Evolutionary conservation across 2,329 filamentous ascomycete species (phyloP), one percentile per base, ranked within the genome.

Genomic region (Hyphodiscus sp.): DNA sequence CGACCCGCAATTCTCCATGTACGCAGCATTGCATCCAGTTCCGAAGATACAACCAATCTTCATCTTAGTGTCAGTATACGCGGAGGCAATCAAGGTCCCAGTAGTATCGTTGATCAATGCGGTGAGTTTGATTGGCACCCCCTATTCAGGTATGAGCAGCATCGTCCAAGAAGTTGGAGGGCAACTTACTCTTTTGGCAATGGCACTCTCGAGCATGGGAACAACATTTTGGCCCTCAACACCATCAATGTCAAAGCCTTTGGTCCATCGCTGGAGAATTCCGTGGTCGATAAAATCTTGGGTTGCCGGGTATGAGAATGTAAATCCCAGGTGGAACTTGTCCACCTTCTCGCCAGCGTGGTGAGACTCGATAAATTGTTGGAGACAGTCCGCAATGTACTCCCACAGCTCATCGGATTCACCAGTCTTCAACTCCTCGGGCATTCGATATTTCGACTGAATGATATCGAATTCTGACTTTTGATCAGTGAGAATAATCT

Each of bases 81-180:
- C 87, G 23, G 92, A 97, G 57, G 94, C 94, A 66, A 99, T 95
- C 65, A 99, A 77, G 30, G 94, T 99, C 65, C 94, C 94, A 18
- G 92, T 97, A 47, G 94, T 99, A 70, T 99, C 94, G 70, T 99
- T 99, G 74, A 97, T 94, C 70, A 99, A 74, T 38, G 94, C 94
- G 20, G 87, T 88, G 53, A 97, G 78, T 74, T 91, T 95, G 74
- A 97, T 95, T 46, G 92, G 92, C 15, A 96, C 86, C 29, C 86
- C 86, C 86, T 91, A 58, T 33, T 23, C 47, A n/a, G 23, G 44
- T 46, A 41, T 63, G 51, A 65, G 63, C n/a, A 46, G 51, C 19
- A 15, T 13, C 26, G 11, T 42, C 50, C 13, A 26, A 47, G 41
- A 10, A 20, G 16, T n/a, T 55, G 16, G 20, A 7, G 20, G 33